phyloP scores from a whole-genome alignment of 345 rosid species.

The Corymbia maculata region DNA sequence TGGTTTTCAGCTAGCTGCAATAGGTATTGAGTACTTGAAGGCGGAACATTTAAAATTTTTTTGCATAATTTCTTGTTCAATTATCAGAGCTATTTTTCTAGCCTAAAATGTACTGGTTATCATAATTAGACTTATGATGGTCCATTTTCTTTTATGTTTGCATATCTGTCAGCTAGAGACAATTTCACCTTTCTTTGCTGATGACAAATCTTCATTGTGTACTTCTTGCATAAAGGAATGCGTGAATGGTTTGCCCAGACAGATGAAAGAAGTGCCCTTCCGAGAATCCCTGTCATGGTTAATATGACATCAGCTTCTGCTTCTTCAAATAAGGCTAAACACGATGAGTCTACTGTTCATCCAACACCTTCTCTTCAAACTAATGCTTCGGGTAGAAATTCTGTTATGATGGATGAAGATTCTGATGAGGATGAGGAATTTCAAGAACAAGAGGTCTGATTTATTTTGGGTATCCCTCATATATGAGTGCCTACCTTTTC shows the following conservation, averaged over 20 bases:
- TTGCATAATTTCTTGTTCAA: not conserved
- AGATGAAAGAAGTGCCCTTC: slow-evolving; percentile 88
- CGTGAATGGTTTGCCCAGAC: slow-evolving; percentile 97
- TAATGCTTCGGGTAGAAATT: slow-evolving; percentile 49
- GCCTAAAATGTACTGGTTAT: not conserved
- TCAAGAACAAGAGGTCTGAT: slow-evolving; percentile 81
- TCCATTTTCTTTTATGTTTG: not conserved
- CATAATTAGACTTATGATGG: not conserved
- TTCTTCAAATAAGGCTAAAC: slow-evolving; percentile 35
- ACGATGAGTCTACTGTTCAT: slow-evolving; percentile 22
- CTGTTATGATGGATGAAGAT: slow-evolving; percentile 71
- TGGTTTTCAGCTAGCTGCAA: not conserved
- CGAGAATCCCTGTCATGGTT: slow-evolving; percentile 95
- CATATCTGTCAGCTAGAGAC: not conserved
- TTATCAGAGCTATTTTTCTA: not conserved
- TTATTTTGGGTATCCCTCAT: not conserved
- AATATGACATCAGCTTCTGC: slow-evolving; percentile 81
- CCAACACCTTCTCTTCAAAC: slow-evolving; percentile 48
- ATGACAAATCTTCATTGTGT: not conserved
- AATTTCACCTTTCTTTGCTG: not conserved
- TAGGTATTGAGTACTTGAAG: not conserved
- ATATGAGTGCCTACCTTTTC: not conserved
- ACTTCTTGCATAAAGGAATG: slow-evolving; percentile 40
- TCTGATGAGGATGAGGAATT: slow-evolving; percentile 87
- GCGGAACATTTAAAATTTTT: not conserved